Base-by-base conservation (phyloP, 106 monocot genomes). In the Apostasia shenzhenica region DNA sequence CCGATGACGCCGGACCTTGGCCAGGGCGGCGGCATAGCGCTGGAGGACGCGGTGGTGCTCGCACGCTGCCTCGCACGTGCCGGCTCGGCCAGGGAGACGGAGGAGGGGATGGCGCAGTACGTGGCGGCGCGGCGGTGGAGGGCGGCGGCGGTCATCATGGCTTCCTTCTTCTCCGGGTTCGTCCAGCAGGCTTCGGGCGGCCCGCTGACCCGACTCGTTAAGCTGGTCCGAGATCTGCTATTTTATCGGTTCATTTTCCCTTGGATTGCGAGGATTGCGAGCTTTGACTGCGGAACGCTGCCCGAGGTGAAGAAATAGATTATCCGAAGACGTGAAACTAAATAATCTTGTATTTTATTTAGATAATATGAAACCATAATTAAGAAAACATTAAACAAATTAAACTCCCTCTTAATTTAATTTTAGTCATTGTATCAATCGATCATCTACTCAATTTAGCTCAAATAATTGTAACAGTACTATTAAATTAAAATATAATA, bases 41-140 rank as follows among this genome's bases (percentile, higher is more conserved):
- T 86, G 1, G 86, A 82, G 67, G 86, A 86, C 40, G 76, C 79
- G 0, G 74, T 86, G 1, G 79, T 80, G 14, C 86, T 82, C 14
- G 82, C 76, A 1, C 60, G 81, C 4, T 63, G 46, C 77, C 14
- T 81, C 13, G 48, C 52, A 1, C 60, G 9, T 0, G 10, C 4
- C 14, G 6, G 12, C 1, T 14, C 11, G 2, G 63, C 59, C 46
- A 37, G 53, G 3, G 49, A 54, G 45, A 54, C 44, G 12, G 70
- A 14, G 37, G 37, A 49, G 2, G 69, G 51, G 6, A 59, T 70
- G 40, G 70, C 58, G 54, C 13, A 6, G 66, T 78, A 78, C 13
- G 78, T 78, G 46, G 68, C 45, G 57, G 78, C 74, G 63, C 66
- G 81, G 66, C 45, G 68, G 45, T 68, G 78, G 77, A 52, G 81